Percentiles rank a stretch among this genome's conserved stretches.
Evolutionary conservation across 2,329 filamentous ascomycete species (phyloP).

Genomic region (Cryphonectria naterciae): DNA sequence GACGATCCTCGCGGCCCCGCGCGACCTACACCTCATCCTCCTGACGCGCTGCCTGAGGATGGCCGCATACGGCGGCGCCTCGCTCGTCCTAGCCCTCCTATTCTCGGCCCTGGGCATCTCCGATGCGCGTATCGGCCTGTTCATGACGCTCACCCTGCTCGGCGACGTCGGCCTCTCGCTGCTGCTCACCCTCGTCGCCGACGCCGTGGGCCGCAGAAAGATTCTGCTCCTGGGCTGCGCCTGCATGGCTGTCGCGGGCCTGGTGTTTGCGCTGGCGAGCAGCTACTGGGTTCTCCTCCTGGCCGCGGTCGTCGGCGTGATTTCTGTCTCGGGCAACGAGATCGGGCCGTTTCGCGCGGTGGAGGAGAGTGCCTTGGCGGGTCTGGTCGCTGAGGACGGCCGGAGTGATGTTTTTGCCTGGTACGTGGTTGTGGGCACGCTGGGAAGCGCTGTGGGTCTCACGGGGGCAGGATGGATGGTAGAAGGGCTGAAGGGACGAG

Average conservation of each 20-base stretch:
- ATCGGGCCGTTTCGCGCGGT: conserved; percentile 67
- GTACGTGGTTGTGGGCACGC: conserved; percentile 62
- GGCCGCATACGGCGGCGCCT: conserved; percentile 64
- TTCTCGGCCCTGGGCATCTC: conserved; percentile 55
- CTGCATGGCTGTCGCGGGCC: conserved; percentile 60
- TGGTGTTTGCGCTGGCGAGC: conserved; percentile 55
- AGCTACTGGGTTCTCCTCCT: conserved; percentile 63
- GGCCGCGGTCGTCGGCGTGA: conserved; percentile 64
- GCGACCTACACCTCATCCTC: conserved; percentile 62
- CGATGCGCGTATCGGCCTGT: conserved; percentile 59
- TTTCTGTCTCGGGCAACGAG: conserved; percentile 65
- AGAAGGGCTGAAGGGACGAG: conserved; percentile 48
- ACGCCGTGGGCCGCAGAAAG: conserved; percentile 57
- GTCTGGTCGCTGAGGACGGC: conserved; percentile 51
- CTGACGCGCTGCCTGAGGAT: conserved; percentile 64
- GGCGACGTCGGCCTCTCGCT: conserved; percentile 65
- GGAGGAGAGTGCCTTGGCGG: conserved; percentile 64
- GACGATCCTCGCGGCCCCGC: conserved; percentile 45
- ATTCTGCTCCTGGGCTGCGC: conserved; percentile 58
- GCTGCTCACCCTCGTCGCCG: conserved; percentile 61
- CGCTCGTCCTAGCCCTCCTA: conserved; percentile 61
- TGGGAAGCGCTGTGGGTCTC: conserved; percentile 64
- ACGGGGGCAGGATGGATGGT: conserved; percentile 64
- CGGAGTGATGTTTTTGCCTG: conserved; percentile 64
- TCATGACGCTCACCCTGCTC: conserved; percentile 67